A percentile compares a stretch with the other conserved stretches of the same genome.
Conservation (phyloP, 2,329 filamentous ascomycete genomes). For the Colletotrichum shisoi region DNA sequence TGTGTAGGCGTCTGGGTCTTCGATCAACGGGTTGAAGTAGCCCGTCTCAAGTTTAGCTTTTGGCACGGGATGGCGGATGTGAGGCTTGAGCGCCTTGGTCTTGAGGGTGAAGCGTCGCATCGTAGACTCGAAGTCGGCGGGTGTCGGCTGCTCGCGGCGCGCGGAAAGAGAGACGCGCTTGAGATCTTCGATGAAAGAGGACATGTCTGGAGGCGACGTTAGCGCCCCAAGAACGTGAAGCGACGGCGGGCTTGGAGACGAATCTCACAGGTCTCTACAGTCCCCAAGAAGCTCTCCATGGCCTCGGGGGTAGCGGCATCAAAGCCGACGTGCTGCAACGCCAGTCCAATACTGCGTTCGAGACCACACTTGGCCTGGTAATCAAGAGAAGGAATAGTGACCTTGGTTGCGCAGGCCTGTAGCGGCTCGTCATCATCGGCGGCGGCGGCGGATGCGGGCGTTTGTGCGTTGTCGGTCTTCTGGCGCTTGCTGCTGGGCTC, state of each 20-base stretch:
- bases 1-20: slow-evolving; percentile 53
- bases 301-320: slow-evolving; percentile 62
- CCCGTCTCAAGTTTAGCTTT: slow-evolving; percentile 50
- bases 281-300: slow-evolving; percentile 64
- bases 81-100: slow-evolving; percentile 61
- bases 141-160: slow-evolving; percentile 62
- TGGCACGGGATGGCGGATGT: slow-evolving; percentile 62
- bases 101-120: slow-evolving; percentile 62
- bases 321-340: slow-evolving; percentile 67
- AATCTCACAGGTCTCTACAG: slow-evolving; percentile 65
- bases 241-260: neutral
- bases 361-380: slow-evolving; percentile 55
- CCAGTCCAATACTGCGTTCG: slow-evolving; percentile 63
- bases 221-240: slow-evolving; percentile 38
- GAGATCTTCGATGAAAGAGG: slow-evolving; percentile 58
- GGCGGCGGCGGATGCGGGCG: neutral
- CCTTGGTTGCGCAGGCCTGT: slow-evolving; percentile 15
- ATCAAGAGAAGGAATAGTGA: slow-evolving; percentile 44
- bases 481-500: slow-evolving; percentile 17
- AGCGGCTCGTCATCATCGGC: slow-evolving; percentile 7
- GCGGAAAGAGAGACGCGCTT: slow-evolving; percentile 58
- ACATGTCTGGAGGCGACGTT: slow-evolving; percentile 54
- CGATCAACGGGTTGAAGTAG: slow-evolving; percentile 51
- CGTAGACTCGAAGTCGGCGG: slow-evolving; percentile 65
- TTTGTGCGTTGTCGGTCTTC: slow-evolving; percentile 18